Conservation (phyloP, 106 monocot genomes). For the Dendrobium chrysotoxum region DNA sequence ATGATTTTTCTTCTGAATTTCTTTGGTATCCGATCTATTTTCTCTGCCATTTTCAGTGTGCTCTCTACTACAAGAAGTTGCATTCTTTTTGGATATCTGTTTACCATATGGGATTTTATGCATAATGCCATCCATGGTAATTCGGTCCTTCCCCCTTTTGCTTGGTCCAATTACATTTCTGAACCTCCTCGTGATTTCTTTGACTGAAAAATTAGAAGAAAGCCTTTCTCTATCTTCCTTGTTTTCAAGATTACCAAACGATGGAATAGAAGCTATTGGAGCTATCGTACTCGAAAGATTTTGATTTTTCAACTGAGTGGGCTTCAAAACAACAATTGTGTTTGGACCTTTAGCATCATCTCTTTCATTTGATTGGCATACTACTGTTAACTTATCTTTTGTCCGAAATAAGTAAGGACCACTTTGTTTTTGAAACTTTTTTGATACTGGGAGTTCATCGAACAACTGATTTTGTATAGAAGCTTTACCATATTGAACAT, state of each 20-base stretch:
- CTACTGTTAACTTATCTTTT: constrained; percentile 10
- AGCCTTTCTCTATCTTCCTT: constrained; percentile 11
- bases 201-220: constrained; percentile 29
- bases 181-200: constrained; percentile 41
- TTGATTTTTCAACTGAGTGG: constrained; percentile 18
- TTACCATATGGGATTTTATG: constrained; percentile 33
- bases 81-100: not conserved
- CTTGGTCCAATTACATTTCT: constrained; percentile 29
- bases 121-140: constrained; percentile 30
- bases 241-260: constrained; percentile 4
- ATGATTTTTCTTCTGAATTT: not conserved
- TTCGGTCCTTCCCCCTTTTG: constrained; percentile 15
- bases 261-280: constrained; percentile 11
- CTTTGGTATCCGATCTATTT: not conserved
- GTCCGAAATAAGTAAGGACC: constrained; percentile 19
- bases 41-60: not conserved
- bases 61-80: no score
- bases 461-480: constrained; percentile 6
- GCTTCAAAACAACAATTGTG: constrained; percentile 51
- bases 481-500: not conserved
- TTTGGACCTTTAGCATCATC: constrained; percentile 14
- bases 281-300: not conserved
- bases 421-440: constrained; percentile 5
- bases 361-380: constrained; percentile 3
- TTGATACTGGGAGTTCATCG: constrained; percentile 8